phyloP scores from a whole-genome alignment of 1,284 basidiomycete genomes.

The Ustilago curta region DNA sequence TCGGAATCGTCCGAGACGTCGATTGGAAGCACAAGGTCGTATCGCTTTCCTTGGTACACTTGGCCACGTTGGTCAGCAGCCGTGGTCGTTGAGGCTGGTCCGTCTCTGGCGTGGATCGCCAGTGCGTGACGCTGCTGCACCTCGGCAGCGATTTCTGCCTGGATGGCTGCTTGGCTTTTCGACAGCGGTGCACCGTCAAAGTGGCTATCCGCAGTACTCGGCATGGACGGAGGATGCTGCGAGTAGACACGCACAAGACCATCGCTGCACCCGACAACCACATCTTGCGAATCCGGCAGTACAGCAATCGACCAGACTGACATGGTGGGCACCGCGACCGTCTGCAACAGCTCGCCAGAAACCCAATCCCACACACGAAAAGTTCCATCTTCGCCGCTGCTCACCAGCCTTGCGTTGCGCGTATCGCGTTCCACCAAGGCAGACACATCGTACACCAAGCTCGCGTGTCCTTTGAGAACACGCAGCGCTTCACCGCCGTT shows the following conservation, averaged over 20 bases:
- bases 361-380: conserved; percentile 45
- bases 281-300: conserved; percentile 34
- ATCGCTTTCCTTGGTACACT: conserved; percentile 20
- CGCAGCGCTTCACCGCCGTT: conserved; percentile 47
- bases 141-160: conserved; percentile 13
- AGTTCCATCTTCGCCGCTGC: conserved; percentile 48
- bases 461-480: conserved; percentile 33
- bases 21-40: conserved; percentile 51
- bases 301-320: conserved; percentile 50
- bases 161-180: conserved; percentile 8
- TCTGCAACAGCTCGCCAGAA: conserved; percentile 17
- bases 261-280: conserved; percentile 49
- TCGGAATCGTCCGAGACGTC: conserved; percentile 52
- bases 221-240: neutral
- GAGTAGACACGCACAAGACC: conserved; percentile 51
- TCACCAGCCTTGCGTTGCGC: conserved; percentile 14
- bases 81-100: neutral
- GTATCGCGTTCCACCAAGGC: conserved; percentile 11
- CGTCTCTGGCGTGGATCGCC: conserved; percentile 14
- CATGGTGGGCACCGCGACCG: conserved; percentile 35
- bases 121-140: conserved; percentile 7
- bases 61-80: conserved; percentile 2
- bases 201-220: conserved; percentile 12
- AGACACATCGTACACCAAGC: conserved; percentile 45
- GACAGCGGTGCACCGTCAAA: conserved; percentile 17